Evolutionary conservation across 805 yeast genomes (phyloP), one percentile per base, ranked within the genome.

Genomic region (Wickerhamiella vanderwaltii): DNA sequence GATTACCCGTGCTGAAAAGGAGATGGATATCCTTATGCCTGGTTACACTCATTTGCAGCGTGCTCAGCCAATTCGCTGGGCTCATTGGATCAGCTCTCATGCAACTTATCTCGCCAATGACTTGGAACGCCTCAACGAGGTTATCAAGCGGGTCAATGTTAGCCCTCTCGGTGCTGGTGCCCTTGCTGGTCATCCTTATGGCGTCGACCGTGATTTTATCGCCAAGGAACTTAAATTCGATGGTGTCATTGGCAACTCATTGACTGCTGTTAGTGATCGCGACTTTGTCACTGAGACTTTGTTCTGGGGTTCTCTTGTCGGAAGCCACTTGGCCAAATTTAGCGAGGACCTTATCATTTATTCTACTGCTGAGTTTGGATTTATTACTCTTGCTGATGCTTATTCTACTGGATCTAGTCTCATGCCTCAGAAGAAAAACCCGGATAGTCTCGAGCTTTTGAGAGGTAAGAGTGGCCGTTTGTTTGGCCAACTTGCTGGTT

Each of bases 21-120:
- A 91, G 64, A 82, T 91, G 46, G 94, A 81, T 53, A 81, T 80
- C 15, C 71, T 91, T 57, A 91, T 91, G 97, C 99, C 99, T 9
- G 99, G 99, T 33, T 91, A 91, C 67, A 91, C 99, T 11, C 99
- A 91, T 66, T 68, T 91, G 59, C 98, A 91, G 69, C 81, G 95
- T 61, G 97, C 97, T 1, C 99, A 87, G 65, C 99, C 99, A n/a
- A 91, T 91, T 57, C 76, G 99, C 65, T 91, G 99, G 99, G 71
- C 96, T 1, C 99, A 91, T 61, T 88, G 96, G 95, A 69, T 91
- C 51, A 75, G 88, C 51, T 77, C 85, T 59, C 88, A 91, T 57
- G 96, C 95, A 29, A 88, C 98, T 2, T 91, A 87, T 59, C 79
- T 91, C 62, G 74, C 87, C 7, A 86, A 86, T 57, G 99, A 91